Conservation (phyloP, 192 early-diverging fungal species). For the Backusella westeae region DNA sequence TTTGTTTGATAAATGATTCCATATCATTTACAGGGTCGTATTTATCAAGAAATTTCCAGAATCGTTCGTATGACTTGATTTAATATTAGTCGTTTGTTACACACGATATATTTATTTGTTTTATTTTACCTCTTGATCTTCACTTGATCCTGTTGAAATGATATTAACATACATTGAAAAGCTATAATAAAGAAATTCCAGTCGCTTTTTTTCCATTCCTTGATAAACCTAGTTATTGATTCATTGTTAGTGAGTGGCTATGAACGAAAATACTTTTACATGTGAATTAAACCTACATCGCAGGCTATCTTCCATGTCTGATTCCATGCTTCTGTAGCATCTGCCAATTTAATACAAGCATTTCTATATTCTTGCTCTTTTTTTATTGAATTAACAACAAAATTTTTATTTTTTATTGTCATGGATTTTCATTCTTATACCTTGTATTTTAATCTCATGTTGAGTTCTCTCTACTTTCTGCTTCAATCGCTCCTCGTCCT, state of each 20-base stretch:
- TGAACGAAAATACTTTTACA: neutral
- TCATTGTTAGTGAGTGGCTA: neutral
- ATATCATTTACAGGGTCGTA: conserved; percentile 66
- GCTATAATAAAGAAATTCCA: conserved; percentile 64
- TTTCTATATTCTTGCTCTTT: conserved; percentile 56
- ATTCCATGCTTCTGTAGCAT: conserved; percentile 52
- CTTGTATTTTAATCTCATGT: conserved; percentile 19
- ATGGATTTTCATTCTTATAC: neutral
- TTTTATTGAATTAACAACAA: neutral
- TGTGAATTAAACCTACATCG: conserved; percentile 40
- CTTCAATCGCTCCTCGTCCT: conserved; percentile 21
- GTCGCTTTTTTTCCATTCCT: conserved; percentile 69
- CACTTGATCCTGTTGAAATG: conserved; percentile 62
- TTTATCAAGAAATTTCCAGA: conserved; percentile 63
- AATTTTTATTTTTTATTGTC: neutral
- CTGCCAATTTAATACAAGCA: conserved; percentile 41
- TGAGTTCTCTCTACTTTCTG: conserved; percentile 22
- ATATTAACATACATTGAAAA: conserved; percentile 76
- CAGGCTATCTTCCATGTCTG: conserved; percentile 51
- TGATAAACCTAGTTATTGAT: conserved; percentile 46
- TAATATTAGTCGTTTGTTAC: neutral
- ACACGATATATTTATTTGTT: neutral
- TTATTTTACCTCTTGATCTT: conserved; percentile 63
- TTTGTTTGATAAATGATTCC: conserved; percentile 54
- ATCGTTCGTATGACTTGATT: conserved; percentile 64